phyloP scores from a whole-genome alignment of 495 filamentous ascomycete genomes.

The Amphirosellinia nigrospora region DNA sequence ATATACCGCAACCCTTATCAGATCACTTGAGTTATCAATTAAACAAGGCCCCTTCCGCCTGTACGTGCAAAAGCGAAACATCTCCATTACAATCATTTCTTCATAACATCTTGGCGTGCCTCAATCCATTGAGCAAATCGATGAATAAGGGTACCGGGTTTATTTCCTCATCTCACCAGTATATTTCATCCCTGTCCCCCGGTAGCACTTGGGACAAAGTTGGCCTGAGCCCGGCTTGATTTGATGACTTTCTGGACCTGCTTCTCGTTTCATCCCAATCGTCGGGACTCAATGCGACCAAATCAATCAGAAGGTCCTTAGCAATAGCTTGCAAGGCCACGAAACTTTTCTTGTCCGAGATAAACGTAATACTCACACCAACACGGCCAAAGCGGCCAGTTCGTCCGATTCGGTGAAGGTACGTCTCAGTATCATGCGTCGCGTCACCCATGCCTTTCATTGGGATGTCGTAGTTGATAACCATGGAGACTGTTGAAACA shows the following conservation, averaged over 20 bases:
- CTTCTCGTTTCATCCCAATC: constrained; percentile 89
- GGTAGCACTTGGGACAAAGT: constrained; percentile 54
- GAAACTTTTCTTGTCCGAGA: constrained; percentile 79
- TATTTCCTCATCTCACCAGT: not conserved
- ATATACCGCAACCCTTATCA: not conserved
- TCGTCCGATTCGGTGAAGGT: constrained; percentile 96
- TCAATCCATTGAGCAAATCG: not conserved
- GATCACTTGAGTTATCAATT: constrained; percentile 12
- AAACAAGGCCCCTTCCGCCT: not conserved
- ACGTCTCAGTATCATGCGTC: constrained; percentile 84
- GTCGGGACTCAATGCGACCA: constrained; percentile 56
- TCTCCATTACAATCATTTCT: constrained; percentile 26
- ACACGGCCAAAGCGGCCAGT: constrained; percentile 97
- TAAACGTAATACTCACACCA: constrained; percentile 93
- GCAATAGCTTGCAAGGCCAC: constrained; percentile 77
- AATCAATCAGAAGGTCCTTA: constrained; percentile 65
- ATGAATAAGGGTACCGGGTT: not conserved
- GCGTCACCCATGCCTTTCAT: constrained; percentile 58
- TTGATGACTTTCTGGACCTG: constrained; percentile 84
- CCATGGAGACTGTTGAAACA: constrained; percentile 94
- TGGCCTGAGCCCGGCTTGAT: constrained; percentile 71
- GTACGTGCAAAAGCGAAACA: constrained; percentile 4
- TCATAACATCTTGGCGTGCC: constrained; percentile 15
- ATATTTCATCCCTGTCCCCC: not conserved
- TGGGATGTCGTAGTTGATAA: constrained; percentile 91